A percentile compares a stretch with the other conserved stretches of the same genome.
Evolutionary conservation across 352 stramenopile genomes (phyloP).

Genomic region (Aphanomyces stellatus): DNA sequence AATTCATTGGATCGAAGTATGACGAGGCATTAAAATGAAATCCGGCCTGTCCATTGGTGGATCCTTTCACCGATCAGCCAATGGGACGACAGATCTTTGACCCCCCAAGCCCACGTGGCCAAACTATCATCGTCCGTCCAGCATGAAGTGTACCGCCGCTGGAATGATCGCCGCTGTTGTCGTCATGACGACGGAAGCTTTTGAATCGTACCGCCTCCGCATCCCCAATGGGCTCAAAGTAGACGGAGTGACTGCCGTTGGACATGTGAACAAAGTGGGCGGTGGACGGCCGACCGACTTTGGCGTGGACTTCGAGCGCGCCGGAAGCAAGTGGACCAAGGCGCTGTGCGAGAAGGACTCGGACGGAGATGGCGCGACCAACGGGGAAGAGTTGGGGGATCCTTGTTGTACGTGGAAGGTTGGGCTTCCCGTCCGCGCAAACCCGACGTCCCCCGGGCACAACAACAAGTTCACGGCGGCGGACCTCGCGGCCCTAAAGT

Average conservation of each 20-base stretch:
- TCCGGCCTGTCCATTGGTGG: too few relatives aligned
- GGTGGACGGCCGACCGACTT: constrained; percentile 13
- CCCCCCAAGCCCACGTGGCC: too few relatives aligned
- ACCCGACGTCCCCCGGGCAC: constrained; percentile 33
- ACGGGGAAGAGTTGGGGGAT: constrained; percentile 23
- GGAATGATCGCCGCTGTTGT: too few relatives aligned
- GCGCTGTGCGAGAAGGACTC: constrained; percentile 22
- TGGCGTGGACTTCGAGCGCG: constrained; percentile 16
- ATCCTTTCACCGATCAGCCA: too few relatives aligned
- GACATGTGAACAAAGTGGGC: constrained; percentile 18
- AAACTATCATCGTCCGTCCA: too few relatives aligned
- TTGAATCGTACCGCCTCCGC: constrained; percentile 6
- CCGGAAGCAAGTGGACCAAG: constrained; percentile 16
- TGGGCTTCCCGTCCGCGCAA: background rate
- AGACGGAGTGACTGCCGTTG: constrained; percentile 10
- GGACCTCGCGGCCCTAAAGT: constrained; percentile 29
- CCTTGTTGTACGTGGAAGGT: constrained; percentile 20
- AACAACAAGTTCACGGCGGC: constrained; percentile 31
- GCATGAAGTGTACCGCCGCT: too few relatives aligned
- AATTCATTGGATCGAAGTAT: too few relatives aligned
- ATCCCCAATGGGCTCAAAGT: constrained; percentile 21
- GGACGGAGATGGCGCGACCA: constrained; percentile 21
- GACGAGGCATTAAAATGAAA: too few relatives aligned
- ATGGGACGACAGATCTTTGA: too few relatives aligned
- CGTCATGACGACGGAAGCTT: too few relatives aligned